These are phyloP conservation scores for Aureobasidium sp. DNA, from an alignment of 2,329 filamentous ascomycete genomes.

Conservation along the genomic window DNA sequence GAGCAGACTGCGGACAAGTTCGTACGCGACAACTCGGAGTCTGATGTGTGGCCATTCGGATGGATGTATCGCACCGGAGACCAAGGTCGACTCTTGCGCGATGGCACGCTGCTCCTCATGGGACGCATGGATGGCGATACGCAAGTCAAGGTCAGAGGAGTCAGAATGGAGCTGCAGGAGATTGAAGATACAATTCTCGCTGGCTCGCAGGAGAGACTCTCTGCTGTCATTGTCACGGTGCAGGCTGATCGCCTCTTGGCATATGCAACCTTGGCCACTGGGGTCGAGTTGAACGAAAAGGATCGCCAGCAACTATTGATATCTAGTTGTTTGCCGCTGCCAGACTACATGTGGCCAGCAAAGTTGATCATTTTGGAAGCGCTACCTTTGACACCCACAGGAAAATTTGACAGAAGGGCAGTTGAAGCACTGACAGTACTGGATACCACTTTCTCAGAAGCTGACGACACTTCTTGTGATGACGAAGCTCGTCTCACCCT, in stretches of 20 bases:
- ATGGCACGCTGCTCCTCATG: conserved; percentile 32
- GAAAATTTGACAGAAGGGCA: not conserved
- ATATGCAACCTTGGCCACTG: too few species aligned
- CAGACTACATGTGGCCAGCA: not conserved
- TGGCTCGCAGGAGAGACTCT: not conserved
- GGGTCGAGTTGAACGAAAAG: not conserved
- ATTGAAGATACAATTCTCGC: conserved; percentile 27
- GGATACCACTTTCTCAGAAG: too few species aligned
- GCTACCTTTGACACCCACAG: not conserved
- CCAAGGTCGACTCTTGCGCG: conserved; percentile 24
- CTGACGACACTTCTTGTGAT: too few species aligned
- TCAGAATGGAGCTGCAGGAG: conserved; percentile 44
- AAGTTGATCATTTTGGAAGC: not conserved
- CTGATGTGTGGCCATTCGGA: not conserved
- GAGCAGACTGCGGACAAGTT: not conserved
- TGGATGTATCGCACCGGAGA: not conserved
- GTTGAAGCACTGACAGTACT: not conserved
- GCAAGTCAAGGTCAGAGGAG: conserved; percentile 41
- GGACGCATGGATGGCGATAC: conserved; percentile 39
- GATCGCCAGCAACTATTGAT: not conserved
- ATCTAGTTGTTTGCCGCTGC: not conserved
- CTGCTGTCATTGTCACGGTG: not conserved
- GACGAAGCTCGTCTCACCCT: too few species aligned
- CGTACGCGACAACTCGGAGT: conserved; percentile 29
- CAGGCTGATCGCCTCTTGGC: not conserved